Evolutionary conservation across 2,329 filamentous ascomycete genomes (phyloP).

Genomic region (Stemphylium lycopersici): DNA sequence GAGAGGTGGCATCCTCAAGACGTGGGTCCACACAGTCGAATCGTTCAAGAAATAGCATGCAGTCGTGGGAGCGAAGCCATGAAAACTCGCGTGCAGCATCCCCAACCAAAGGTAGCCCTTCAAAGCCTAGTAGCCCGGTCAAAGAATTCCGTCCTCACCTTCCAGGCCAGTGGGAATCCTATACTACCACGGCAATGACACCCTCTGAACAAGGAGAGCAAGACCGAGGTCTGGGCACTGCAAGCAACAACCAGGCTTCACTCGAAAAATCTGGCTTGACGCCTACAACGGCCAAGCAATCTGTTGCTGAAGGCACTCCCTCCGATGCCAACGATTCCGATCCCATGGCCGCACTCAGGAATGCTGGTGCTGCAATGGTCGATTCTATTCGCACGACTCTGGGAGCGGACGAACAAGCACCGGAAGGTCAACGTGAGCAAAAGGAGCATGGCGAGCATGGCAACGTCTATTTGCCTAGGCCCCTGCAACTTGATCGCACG

Average conservation of each 20-base stretch:
- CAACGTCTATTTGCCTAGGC: constrained; percentile 46
- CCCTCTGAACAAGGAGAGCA: constrained; percentile 36
- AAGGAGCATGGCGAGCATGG: constrained; percentile 25
- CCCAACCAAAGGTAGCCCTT: constrained; percentile 35
- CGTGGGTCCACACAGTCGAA: constrained; percentile 55
- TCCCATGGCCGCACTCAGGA: constrained; percentile 53
- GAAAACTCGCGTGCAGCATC: constrained; percentile 46
- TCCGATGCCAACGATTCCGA: constrained; percentile 24
- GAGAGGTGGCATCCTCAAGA: constrained; percentile 53
- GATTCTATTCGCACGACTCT: constrained; percentile 52
- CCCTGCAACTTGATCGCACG: constrained; percentile 48
- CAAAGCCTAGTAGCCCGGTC: constrained; percentile 45
- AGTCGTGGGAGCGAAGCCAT: constrained; percentile 49
- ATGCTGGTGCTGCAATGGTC: constrained; percentile 56
- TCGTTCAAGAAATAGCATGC: constrained; percentile 48
- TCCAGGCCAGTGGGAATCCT: constrained; percentile 62
- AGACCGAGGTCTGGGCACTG: constrained; percentile 34
- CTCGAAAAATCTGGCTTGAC: constrained; percentile 42
- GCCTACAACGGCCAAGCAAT: constrained; percentile 47
- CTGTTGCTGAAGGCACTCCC: constrained; percentile 29
- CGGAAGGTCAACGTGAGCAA: constrained; percentile 18
- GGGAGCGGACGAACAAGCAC: constrained; percentile 35
- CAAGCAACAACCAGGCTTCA: constrained; percentile 15
- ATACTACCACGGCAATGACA: constrained; percentile 48
- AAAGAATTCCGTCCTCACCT: constrained; percentile 57